These are phyloP conservation scores for Histomonas meleagridis DNA, from an alignment of 208 protist species.

Conservation along the genomic window DNA sequence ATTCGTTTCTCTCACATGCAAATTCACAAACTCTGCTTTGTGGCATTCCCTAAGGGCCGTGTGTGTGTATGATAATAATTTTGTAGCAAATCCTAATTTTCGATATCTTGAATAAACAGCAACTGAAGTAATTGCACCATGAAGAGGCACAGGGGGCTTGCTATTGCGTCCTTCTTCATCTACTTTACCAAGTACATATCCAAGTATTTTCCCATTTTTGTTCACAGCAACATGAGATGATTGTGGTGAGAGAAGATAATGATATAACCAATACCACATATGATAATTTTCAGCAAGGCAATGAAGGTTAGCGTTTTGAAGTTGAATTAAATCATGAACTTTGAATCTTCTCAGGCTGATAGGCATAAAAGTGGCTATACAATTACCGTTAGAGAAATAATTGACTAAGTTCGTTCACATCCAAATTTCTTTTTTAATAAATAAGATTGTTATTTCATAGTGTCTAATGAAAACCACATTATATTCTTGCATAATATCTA, in stretches of 20 bases:
- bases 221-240: neutral
- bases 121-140: conserved; percentile 12
- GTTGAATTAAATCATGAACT: neutral
- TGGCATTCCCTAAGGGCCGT: neutral
- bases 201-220: neutral
- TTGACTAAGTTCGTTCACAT: too few relatives aligned
- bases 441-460: too few relatives aligned
- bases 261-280: conserved; percentile 29
- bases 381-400: too few relatives aligned
- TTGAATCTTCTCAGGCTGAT: neutral
- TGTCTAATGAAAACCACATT: too few relatives aligned
- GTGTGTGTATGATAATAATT: neutral
- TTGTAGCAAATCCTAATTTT: conserved; percentile 31
- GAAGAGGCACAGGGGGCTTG: neutral
- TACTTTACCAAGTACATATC: conserved; percentile 7
- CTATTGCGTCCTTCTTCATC: neutral
- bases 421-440: too few relatives aligned
- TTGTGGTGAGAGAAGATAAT: neutral
- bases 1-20: conserved; percentile 24
- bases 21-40: neutral
- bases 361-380: too few relatives aligned
- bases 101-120: neutral
- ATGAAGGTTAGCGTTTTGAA: neutral
- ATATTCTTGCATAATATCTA: too few relatives aligned
- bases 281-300: conserved; percentile 29